Percentiles rank a stretch among this genome's conserved stretches.
These are phyloP conservation scores for Taphrina pruni DNA, from an alignment of 1,139 yeast genomes.

Conservation along the genomic window DNA sequence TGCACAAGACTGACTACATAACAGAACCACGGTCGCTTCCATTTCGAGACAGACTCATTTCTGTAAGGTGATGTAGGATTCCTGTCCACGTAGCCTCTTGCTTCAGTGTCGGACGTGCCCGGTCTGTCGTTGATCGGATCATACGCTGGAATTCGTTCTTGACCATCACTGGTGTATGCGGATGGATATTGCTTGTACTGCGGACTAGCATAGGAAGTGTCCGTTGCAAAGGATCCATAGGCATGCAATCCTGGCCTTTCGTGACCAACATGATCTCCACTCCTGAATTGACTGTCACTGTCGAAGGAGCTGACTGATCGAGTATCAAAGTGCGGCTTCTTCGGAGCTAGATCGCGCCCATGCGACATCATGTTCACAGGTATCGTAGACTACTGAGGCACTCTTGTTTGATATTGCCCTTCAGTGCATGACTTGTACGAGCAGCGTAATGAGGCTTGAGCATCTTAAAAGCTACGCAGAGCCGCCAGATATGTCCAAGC, in stretches of 20 bases:
- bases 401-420: too few species aligned
- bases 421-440: neutral
- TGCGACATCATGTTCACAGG: neutral
- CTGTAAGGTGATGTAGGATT: neutral
- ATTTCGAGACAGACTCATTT: neutral
- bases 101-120: neutral
- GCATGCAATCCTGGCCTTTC: neutral
- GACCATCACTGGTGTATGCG: constrained; percentile 7
- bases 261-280: neutral
- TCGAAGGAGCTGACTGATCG: constrained; percentile 12
- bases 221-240: neutral
- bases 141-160: neutral
- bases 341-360: constrained; percentile 2
- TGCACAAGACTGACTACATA: constrained; percentile 56
- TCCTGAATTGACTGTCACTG: constrained; percentile 5
- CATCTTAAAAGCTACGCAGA: neutral
- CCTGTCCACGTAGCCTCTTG: neutral
- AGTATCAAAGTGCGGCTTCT: constrained; percentile 1
- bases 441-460: neutral
- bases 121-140: neutral
- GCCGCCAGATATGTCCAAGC: constrained; percentile 10
- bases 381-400: neutral
- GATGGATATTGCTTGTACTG: neutral
- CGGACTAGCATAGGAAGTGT: constrained; percentile 2
- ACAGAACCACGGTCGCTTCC: constrained; percentile 29